Conservation (phyloP, 2,329 filamentous ascomycete genomes). For the Tolypocladium amazonense region DNA sequence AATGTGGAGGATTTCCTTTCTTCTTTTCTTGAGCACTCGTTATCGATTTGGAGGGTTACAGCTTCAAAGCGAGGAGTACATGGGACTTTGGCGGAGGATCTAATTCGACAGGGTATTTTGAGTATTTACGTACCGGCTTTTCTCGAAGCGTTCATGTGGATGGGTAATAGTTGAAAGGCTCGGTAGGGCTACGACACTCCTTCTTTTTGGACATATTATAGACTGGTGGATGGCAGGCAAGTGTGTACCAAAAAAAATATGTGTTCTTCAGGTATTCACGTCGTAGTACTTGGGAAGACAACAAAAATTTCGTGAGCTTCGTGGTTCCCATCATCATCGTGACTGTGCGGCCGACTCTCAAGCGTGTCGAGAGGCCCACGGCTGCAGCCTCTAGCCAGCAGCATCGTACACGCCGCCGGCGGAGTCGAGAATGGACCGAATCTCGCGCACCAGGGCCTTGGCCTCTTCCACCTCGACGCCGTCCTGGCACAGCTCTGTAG, state of each 20-base stretch:
- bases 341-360: background rate
- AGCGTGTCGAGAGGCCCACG: background rate
- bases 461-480: constrained; percentile 95
- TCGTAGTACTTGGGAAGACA: background rate
- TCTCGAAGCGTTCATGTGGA: background rate
- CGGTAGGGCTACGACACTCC: background rate
- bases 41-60: background rate
- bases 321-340: background rate
- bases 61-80: background rate
- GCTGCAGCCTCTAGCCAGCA: constrained; percentile 7
- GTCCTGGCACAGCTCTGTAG: constrained; percentile 88
- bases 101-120: background rate
- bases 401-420: constrained; percentile 15
- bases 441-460: constrained; percentile 81
- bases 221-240: background rate
- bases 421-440: constrained; percentile 64
- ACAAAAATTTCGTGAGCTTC: background rate
- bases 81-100: background rate
- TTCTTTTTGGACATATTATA: background rate
- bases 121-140: background rate
- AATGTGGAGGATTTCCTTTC: background rate
- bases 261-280: background rate
- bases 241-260: background rate
- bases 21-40: background rate
- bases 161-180: background rate